Conservation (phyloP, 1,139 yeast species). For the Suhomyces panamericanus region DNA sequence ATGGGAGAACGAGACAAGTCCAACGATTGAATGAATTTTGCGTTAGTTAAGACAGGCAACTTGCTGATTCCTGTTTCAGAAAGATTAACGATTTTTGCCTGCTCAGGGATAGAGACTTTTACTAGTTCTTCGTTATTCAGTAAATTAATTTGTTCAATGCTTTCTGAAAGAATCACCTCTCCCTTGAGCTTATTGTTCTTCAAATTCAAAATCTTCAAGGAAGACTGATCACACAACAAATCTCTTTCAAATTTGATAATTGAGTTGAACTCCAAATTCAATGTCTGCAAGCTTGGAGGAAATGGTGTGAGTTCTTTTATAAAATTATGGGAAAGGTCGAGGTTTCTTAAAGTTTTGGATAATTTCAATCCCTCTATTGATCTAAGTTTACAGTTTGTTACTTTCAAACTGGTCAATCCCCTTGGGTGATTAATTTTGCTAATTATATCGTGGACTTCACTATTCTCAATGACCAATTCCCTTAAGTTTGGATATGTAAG, state of each 20-base stretch:
- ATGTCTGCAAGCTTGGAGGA: constrained; percentile 1
- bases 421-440: constrained; percentile 11
- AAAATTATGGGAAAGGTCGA: constrained; percentile 11
- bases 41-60: neutral
- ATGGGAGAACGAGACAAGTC: constrained; percentile 4
- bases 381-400: constrained; percentile 10
- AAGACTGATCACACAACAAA: neutral
- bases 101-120: neutral
- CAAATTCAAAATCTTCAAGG: constrained; percentile 8
- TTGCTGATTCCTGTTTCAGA: constrained; percentile 5
- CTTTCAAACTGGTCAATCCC: constrained; percentile 9
- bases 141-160: neutral
- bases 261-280: constrained; percentile 7
- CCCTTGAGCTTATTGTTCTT: constrained; percentile 9
- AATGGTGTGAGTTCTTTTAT: neutral
- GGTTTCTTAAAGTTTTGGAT: constrained; percentile 5
- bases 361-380: constrained; percentile 8
- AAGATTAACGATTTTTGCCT: neutral
- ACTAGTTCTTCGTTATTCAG: neutral
- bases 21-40: neutral
- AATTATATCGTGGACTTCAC: constrained; percentile 9
- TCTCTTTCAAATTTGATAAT: neutral
- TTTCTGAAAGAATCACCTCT: neutral
- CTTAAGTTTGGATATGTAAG: constrained; percentile 11
- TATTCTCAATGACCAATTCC: constrained; percentile 13